Percentiles rank a stretch among this genome's conserved stretches.
phyloP scores from a whole-genome alignment of 129 eudicot genomes.

The Smallanthus sonchifolius region DNA sequence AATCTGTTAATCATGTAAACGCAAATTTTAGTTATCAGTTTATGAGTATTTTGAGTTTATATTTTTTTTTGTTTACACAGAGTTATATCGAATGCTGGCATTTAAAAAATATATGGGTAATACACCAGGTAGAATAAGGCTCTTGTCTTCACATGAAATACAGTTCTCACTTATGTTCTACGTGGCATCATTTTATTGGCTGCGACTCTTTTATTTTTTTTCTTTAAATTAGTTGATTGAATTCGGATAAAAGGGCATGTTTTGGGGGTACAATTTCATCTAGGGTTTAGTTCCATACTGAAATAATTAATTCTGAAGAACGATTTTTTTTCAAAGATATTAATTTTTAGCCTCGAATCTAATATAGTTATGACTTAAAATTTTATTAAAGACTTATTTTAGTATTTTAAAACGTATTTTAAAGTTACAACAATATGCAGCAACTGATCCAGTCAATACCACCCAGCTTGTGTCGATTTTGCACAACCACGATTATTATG shows the following conservation, averaged over 20 bases:
- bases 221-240: not conserved
- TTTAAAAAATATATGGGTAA: constrained; percentile 51
- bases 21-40: not conserved
- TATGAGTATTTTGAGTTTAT: not conserved
- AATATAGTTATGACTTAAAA: too few relatives aligned
- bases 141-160: constrained; percentile 20
- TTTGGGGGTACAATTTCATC: not conserved
- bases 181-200: not conserved
- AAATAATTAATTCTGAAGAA: not conserved
- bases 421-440: too few relatives aligned
- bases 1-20: not conserved
- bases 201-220: not conserved
- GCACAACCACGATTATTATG: too few relatives aligned
- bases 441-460: too few relatives aligned
- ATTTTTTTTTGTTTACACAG: constrained; percentile 1
- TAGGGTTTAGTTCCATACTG: not conserved
- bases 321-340: too few relatives aligned
- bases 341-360: too few relatives aligned
- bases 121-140: constrained; percentile 32
- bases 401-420: too few relatives aligned
- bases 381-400: too few relatives aligned
- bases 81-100: constrained; percentile 62
- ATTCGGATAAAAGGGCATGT: not conserved
- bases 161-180: not conserved
- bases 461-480: too few relatives aligned